Evolutionary conservation across 2,329 filamentous ascomycete species (phyloP), one percentile per base, ranked within the genome.

Genomic region (Aspergillus aculeatus): DNA sequence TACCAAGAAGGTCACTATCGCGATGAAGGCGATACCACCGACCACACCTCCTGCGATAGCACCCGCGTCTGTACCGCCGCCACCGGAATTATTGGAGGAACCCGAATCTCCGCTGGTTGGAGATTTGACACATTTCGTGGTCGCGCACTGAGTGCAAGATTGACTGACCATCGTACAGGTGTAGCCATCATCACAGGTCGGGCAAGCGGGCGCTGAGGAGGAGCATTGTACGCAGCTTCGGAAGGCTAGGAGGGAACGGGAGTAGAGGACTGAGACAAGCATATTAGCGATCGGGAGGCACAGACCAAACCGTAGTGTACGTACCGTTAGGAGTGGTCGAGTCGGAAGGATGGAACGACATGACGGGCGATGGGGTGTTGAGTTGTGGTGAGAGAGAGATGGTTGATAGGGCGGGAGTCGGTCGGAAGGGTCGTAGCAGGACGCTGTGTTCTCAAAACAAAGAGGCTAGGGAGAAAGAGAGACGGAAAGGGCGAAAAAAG

Each of bases 31-130:
- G 14, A 98, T 75, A 66, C 92, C 95, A 64, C 92, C 95, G 48
- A 98, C 80, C 10, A 97, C 92, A 65, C 94, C 94, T 65, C 95
- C 95, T 2, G 90, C 94, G 65, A 99, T 97, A 35, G 91, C 91
- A 47, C 93, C 93, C 1, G 89, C 81, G 67, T 91, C 93, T 7
- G 89, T 84, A 7, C 84, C 82, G 11, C 78, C 78, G 26, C 66
- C 66, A 11, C 62, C 61, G 21, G 63, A 65, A 54, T 54, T 56
- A 14, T 31, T 12, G 54, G 60, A 57, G 24, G 63, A 58, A 51
- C 47, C 38, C 56, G 60, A 66, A 58, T 47, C 64, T 67, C 75
- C 73, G 5, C 75, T 71, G 50, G 75, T 70, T 50, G 71, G 71
- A 26, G 77, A 75, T 60, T 75, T 71, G 11, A 84, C 76, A 69